These are phyloP conservation scores for Quercus lobata DNA, from an alignment of 331 rosid genomes.

Conservation along the genomic window DNA sequence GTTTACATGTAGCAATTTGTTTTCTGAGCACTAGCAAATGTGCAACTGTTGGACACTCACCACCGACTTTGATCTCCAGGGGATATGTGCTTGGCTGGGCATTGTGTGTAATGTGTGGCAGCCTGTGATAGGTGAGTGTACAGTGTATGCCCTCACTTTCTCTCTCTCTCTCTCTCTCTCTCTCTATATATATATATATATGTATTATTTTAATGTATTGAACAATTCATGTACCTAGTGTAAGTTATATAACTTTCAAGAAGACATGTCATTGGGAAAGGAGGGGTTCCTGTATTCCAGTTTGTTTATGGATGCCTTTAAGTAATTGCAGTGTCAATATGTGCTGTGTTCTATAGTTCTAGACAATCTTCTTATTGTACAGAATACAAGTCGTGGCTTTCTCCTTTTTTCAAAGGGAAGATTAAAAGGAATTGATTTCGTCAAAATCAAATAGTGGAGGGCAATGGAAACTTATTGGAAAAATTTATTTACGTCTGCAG, in stretches of 20 bases:
- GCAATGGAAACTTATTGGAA: not conserved
- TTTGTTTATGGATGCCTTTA: not conserved
- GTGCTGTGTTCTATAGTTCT: not conserved
- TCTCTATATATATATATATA: not conserved
- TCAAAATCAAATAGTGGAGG: no score
- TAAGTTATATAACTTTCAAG: not conserved
- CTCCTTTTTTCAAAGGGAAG: no score
- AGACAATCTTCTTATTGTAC: no score
- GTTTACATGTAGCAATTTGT: no score
- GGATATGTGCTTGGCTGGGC: no score
- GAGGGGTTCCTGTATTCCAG: not conserved
- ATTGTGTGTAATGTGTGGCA: no score
- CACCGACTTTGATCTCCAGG: no score
- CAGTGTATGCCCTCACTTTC: not conserved
- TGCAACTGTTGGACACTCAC: no score
- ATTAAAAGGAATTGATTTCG: no score
- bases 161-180: not conserved
- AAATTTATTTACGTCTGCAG: not conserved
- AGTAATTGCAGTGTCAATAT: not conserved
- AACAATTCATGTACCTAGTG: not conserved
- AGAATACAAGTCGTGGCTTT: not conserved
- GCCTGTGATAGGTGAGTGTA: no score
- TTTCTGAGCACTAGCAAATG: no score
- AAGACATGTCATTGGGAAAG: not conserved
- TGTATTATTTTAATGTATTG: not conserved